phyloP scores from a whole-genome alignment of 768 basidiomycete species.

The Boletus reticulatus region DNA sequence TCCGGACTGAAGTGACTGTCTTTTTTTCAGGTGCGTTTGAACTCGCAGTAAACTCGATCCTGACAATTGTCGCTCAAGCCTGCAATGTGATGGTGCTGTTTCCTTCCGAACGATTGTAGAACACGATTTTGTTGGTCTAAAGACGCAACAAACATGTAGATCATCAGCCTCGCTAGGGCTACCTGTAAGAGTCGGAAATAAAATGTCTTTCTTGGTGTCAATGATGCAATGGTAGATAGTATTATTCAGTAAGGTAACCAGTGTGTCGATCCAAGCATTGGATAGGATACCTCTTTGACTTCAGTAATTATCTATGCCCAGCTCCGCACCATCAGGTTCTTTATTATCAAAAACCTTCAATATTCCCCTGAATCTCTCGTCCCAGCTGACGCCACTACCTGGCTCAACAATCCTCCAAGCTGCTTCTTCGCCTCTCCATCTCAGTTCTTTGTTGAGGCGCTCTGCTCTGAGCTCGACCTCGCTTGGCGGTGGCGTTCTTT shows the following conservation, averaged over 20 bases:
- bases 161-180: background rate
- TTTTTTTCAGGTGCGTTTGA: background rate
- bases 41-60: background rate
- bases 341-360: slow-evolving; percentile 60
- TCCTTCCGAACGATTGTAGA: background rate
- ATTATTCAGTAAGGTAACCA: background rate
- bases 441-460: slow-evolving; percentile 82
- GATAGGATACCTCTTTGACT: background rate
- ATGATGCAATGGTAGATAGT: too few relatives aligned
- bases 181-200: background rate
- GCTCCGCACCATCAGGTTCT: slow-evolving; percentile 8
- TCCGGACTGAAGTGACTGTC: slow-evolving; percentile 13
- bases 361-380: slow-evolving; percentile 61
- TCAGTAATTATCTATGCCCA: background rate
- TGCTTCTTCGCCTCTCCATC: slow-evolving; percentile 76
- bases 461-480: slow-evolving; percentile 89
- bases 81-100: background rate
- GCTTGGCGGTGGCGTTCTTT: slow-evolving; percentile 72
- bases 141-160: background rate
- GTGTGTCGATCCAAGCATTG: background rate
- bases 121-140: background rate
- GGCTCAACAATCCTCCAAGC: slow-evolving; percentile 80
- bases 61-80: background rate
- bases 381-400: slow-evolving; percentile 67
- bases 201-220: too few relatives aligned